Base-by-base conservation (phyloP, 176 grass and related monocot species). In the Zoysia pacifica region DNA sequence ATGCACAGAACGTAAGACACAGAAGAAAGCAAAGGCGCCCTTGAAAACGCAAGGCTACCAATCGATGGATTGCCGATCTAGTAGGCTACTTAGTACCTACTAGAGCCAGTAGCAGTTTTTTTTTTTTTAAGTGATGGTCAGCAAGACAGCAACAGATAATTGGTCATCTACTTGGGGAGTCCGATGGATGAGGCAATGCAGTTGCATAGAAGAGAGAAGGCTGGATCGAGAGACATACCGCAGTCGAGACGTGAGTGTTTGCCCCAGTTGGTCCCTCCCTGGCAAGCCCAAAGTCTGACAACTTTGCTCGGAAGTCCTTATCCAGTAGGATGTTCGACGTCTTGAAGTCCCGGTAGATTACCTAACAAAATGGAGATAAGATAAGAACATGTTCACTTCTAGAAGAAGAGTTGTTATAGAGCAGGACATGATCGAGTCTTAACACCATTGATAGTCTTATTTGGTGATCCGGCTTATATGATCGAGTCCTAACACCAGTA, bases 281-380 rank as follows among this genome's bases (percentile, higher is more conserved):
- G 43, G 92, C 95, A 6, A 94, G 75, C 55, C 95, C 95, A 19
- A 98, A 98, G 63, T 98, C 95, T 4, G 95, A 98, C 47, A 98
- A 65, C 68, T 82, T 98, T 20, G 92, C 87, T 67, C 72, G 79
- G 74, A 98, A 98, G 36, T 98, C 90, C 72, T 90, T 93, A 51
- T 98, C 92, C 74, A 98, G 67, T 50, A 98, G 61, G 65, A 97
- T 70, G 81, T 97, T 97, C 15, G 95, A 97, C 5, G 95, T 82
- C 83, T 97, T 97, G 79, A 97, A 97, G 86, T 97, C 95, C 38
- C 95, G 77, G 87, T 94, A 94, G 81, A 97, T 97, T 35, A 97
- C 95, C 95, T 97, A 85, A 12, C 42, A 51, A 83, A 55, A 87
- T 62, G 15, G 4, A 72, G 3, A 0, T 49, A 7, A 66, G 5